Percentiles rank a stretch among this genome's conserved stretches.
Evolutionary conservation across 257 asterid species (phyloP).

Genomic region (Solanum acaule): DNA sequence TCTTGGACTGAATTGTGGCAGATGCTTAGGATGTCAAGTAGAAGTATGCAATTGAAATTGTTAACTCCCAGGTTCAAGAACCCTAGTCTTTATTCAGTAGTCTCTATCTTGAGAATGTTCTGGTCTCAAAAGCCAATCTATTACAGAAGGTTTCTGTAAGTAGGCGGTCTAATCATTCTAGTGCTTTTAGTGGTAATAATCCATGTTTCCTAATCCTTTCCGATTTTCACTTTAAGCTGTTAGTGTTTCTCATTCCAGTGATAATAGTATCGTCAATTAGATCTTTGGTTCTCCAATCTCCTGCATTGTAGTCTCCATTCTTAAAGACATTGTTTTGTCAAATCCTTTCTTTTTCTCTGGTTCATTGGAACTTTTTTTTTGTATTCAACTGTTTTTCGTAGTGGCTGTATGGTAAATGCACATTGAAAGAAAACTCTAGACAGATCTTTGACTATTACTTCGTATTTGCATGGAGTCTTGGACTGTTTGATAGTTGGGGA

Average conservation of each 20-base stretch:
- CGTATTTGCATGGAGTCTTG: background rate
- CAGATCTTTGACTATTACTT: background rate
- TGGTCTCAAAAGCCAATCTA: background rate
- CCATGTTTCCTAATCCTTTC: background rate
- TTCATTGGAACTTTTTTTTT: background rate
- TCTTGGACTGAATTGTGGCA: background rate
- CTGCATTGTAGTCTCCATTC: background rate
- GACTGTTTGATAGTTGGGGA: background rate
- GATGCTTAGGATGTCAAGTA: background rate
- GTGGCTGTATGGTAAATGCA: background rate
- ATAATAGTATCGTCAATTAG: background rate
- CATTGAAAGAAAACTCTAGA: background rate
- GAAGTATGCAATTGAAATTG: background rate
- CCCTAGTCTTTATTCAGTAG: background rate
- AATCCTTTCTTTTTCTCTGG: background rate
- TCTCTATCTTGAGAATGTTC: background rate
- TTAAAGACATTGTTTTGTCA: background rate
- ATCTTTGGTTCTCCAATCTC: background rate
- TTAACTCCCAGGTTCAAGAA: background rate
- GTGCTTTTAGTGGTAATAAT: background rate
- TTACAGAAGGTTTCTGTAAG: background rate
- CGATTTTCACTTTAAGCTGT: background rate
- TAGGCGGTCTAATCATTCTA: background rate
- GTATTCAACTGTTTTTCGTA: background rate
- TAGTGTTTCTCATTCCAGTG: background rate